phyloP scores from a whole-genome alignment of 1,284 basidiomycete genomes.

The Ganoderma multipileum region DNA sequence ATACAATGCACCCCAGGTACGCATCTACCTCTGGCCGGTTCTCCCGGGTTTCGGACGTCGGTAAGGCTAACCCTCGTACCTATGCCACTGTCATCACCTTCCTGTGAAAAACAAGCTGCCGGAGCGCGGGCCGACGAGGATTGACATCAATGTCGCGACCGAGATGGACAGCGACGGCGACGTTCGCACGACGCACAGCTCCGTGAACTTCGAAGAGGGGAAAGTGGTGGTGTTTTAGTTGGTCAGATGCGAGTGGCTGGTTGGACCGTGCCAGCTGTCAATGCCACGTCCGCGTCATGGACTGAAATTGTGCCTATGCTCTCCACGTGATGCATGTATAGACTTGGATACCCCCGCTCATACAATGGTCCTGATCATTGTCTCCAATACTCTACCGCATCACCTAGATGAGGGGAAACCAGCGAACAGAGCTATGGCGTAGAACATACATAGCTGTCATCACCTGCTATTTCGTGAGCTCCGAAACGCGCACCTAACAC shows the following conservation, averaged over 20 bases:
- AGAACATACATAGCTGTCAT: background rate
- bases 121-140: background rate
- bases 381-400: background rate
- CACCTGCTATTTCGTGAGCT: background rate
- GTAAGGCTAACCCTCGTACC: too few relatives aligned
- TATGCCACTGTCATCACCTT: too few relatives aligned
- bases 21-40: background rate
- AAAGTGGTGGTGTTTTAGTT: background rate
- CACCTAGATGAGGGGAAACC: background rate
- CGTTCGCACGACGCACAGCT: background rate
- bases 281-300: too few relatives aligned
- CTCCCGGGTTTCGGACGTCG: too few relatives aligned
- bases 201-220: background rate
- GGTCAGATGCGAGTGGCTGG: background rate
- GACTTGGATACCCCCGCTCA: background rate
- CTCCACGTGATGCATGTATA: background rate
- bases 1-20: conserved; percentile 11
- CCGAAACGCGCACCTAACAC: too few relatives aligned
- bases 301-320: too few relatives aligned
- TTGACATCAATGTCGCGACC: conserved; percentile 11
- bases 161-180: background rate
- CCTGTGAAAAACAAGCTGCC: background rate
- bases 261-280: background rate
- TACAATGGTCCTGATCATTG: background rate
- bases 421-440: background rate